These are phyloP conservation scores for Lachnum nothofagi DNA, from an alignment of 2,329 filamentous ascomycete species.

Conservation along the genomic window DNA sequence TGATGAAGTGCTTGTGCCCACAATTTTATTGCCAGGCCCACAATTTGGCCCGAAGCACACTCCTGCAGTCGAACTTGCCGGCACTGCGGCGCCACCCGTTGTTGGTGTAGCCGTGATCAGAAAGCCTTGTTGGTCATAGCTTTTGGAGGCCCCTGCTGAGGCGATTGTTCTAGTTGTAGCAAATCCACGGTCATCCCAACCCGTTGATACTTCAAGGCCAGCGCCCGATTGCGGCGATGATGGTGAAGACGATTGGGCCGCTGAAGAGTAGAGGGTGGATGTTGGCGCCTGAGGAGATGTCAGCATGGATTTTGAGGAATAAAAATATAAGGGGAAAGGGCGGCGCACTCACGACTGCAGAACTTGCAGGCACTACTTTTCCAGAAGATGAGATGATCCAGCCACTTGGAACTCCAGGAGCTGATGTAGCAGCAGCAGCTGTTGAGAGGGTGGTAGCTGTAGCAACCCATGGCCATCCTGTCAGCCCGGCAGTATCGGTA, in stretches of 20 bases:
- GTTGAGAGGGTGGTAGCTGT: slow-evolving; percentile 47
- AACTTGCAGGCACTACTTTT: slow-evolving; percentile 70
- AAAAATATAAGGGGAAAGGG: slow-evolving; percentile 22
- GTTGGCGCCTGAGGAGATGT: slow-evolving; percentile 39
- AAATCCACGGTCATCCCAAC: slow-evolving; percentile 46
- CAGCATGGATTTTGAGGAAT: slow-evolving; percentile 23
- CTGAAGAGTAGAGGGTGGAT: slow-evolving; percentile 48
- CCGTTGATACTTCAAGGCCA: slow-evolving; percentile 37
- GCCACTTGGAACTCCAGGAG: slow-evolving; percentile 62
- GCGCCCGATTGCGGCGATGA: slow-evolving; percentile 32
- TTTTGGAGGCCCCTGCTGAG: slow-evolving; percentile 34
- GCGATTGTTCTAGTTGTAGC: slow-evolving; percentile 41
- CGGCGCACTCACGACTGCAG: slow-evolving; percentile 60
- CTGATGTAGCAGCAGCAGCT: slow-evolving; percentile 37
- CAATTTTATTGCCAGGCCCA: slow-evolving; percentile 19
- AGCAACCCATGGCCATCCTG: slow-evolving; percentile 64
- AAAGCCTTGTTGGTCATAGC: slow-evolving; percentile 43
- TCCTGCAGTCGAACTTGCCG: slow-evolving; percentile 2
- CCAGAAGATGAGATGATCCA: slow-evolving; percentile 76
- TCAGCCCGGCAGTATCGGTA: slow-evolving; percentile 51
- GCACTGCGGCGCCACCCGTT: slow-evolving; percentile 5
- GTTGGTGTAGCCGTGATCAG: slow-evolving; percentile 31
- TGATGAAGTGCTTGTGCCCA: slow-evolving; percentile 20
- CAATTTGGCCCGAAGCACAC: slow-evolving; percentile 16
- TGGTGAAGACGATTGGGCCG: slow-evolving; percentile 42